Base-by-base conservation (phyloP, 108 stramenopile species). In the Fragilaria crotonensis region DNA sequence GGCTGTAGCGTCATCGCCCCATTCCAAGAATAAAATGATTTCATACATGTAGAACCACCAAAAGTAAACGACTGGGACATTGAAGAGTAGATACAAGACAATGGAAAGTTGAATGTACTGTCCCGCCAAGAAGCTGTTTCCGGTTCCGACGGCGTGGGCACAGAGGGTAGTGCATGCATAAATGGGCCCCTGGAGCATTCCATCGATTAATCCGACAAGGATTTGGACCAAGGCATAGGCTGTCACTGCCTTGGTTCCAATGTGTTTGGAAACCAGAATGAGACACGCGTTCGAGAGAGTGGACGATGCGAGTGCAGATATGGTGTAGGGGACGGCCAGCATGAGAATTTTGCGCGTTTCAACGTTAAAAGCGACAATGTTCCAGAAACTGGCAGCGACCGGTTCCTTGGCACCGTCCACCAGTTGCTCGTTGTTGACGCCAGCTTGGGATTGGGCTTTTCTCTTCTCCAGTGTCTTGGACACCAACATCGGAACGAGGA, bases 101-200 rank as follows among this genome's bases (percentile, higher is more conserved):
- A 77, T 49, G 1, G 76, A 68, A 26, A 74, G 48, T 47, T 81
- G 80, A 11, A 81, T 52, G 62, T 72, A 75, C 45, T 74, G 73
- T 2, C 76, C 80, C 2, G 76, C 72, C 49, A 50, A 19, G 20
- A 19, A 21, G 7, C 20, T 7, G 23, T 50, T 50, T 5, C 7
- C 7, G 9, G 49, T 19, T 25, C 49, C 49, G 7, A 50, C 20
- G 9, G 49, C 49, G 9, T 50, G 49, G 7, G 49, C 49, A 21
- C 49, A 50, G 9, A 50, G 20, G n/a, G 49, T 50, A 19, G 23
- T 50, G 20, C 20, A n/a, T 5, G 49, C 49, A 50, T 25, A 7
- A 25, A 50, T 19, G 5, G 20, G 17, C 20, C 49, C 49, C 23
- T 21, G 9, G 7, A 50, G 23, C 5, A 50, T 18, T 19, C 20